Conservation (phyloP, 495 filamentous ascomycete genomes). For the Xylaria scruposa region DNA sequence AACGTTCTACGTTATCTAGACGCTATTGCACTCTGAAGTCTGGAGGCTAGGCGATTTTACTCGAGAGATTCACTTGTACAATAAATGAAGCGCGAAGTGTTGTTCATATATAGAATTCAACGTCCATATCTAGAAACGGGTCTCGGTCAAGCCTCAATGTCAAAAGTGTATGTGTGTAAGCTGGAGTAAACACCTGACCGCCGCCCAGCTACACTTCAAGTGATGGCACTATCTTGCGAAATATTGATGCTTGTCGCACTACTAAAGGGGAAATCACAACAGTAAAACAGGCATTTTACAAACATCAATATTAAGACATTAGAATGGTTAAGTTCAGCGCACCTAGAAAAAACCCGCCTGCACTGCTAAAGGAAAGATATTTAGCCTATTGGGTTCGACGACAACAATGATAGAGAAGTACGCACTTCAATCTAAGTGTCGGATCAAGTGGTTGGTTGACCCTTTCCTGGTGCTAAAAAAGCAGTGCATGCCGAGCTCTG, state of each 20-base stretch:
- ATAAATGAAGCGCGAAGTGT: not conserved
- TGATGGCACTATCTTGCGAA: too few relatives aligned
- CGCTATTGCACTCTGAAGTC: not conserved
- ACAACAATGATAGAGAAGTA: not conserved
- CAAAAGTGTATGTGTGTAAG: not conserved
- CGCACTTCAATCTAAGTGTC: not conserved
- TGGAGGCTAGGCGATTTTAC: not conserved
- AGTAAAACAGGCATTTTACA: too few relatives aligned
- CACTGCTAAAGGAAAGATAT: not conserved
- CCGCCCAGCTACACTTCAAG: too few relatives aligned
- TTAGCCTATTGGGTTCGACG: not conserved
- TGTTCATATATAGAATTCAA: not conserved
- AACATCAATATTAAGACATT: too few relatives aligned
- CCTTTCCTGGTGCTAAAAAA: not conserved
- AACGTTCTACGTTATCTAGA: not conserved
- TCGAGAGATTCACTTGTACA: not conserved
- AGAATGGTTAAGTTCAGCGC: too few relatives aligned
- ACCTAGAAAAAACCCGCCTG: too few relatives aligned
- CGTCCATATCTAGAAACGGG: not conserved
- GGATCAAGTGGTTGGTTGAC: not conserved
- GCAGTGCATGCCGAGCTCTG: conserved; percentile 12
- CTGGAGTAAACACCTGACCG: not conserved
- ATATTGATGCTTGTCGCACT: too few relatives aligned
- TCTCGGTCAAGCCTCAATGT: not conserved
- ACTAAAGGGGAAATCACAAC: too few relatives aligned